Base-by-base conservation (phyloP, 192 early-diverging fungal species). In the Powellomyces hirtus region DNA sequence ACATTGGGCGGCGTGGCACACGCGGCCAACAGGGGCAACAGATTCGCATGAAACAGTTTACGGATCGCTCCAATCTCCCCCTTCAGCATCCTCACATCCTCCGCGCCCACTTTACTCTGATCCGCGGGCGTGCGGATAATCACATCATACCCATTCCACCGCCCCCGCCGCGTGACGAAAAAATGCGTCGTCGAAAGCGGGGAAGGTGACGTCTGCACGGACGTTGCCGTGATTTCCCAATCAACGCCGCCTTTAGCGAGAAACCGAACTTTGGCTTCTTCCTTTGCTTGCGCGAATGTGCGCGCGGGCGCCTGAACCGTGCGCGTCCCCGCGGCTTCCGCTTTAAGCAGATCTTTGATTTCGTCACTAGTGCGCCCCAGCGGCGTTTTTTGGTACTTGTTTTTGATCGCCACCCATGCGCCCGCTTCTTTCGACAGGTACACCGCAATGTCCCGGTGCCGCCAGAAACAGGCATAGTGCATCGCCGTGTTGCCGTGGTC, bases 401-500 rank as follows among this genome's bases (percentile, higher is more conserved):
- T 84, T n/a, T 63, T 55, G 22, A 83, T 59, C 11, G 69, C 51
- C 1, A 77, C 60, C 8, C 62, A 38, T n/a, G 63, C 63, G 22
- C 65, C 58, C 18, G 58, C 57, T 20, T 68, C 61, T 38, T 79
- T 51, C 18, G 56, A 26, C 26, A 79, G 64, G 24, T 57, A 58
- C 0, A 70, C 40, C 22, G 71, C 77, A n/a, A 85, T 49, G 13
- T 76, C 72, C 13, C 66, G 57, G 11, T 62, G 51, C 22, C 81
- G 62, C 68, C 77, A 77, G 66, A 75, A 84, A 44, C 77, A 82
- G 2, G 84, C 84, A 65, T 86, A 86, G 61, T 86, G 84, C 38
- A 86, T 74, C 0, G 84, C 73, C 2, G 84, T 86, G 64, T 86
- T 86, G 20, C 84, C 84, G 62, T 86, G 80, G 34, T 83, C 78